Percentiles rank a stretch among this genome's conserved stretches.
These are phyloP conservation scores for Mycosphaerella arachidis DNA, from an alignment of 2,329 filamentous ascomycete genomes.

Conservation along the genomic window DNA sequence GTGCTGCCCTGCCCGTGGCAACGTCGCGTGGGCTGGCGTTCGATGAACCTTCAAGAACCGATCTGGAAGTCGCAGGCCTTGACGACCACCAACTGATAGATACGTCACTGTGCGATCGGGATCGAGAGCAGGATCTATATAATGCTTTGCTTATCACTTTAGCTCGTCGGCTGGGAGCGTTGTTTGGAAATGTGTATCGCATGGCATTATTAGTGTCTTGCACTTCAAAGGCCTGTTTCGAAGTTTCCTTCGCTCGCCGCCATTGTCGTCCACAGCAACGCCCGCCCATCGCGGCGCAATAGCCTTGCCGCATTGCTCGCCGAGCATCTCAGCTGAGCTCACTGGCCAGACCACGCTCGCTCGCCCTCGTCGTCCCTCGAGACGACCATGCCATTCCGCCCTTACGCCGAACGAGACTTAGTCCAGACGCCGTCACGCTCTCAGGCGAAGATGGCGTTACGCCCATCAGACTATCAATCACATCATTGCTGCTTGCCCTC, in stretches of 20 bases:
- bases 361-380: not conserved
- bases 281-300: not conserved
- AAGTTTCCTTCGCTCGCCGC: not conserved
- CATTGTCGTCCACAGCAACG: slow-evolving; percentile 2
- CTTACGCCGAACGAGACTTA: not conserved
- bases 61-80: not conserved
- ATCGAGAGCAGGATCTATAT: not conserved
- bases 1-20: not conserved
- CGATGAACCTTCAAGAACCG: not conserved
- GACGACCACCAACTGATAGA: not conserved
- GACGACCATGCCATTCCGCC: not conserved
- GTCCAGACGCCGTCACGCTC: not conserved
- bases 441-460: slow-evolving; percentile 2
- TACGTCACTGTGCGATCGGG: slow-evolving; percentile 1
- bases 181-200: not conserved
- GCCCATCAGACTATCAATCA: not conserved
- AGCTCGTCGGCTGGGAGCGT: not conserved
- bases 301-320: not conserved
- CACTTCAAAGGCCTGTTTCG: not conserved
- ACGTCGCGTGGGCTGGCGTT: not conserved
- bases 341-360: not conserved
- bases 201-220: not conserved
- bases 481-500: not conserved
- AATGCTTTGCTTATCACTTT: not conserved
- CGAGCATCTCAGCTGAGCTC: slow-evolving; percentile 3